Evolutionary conservation across 352 stramenopile genomes (phyloP).

Genomic region (Poterioochromonas sp.): DNA sequence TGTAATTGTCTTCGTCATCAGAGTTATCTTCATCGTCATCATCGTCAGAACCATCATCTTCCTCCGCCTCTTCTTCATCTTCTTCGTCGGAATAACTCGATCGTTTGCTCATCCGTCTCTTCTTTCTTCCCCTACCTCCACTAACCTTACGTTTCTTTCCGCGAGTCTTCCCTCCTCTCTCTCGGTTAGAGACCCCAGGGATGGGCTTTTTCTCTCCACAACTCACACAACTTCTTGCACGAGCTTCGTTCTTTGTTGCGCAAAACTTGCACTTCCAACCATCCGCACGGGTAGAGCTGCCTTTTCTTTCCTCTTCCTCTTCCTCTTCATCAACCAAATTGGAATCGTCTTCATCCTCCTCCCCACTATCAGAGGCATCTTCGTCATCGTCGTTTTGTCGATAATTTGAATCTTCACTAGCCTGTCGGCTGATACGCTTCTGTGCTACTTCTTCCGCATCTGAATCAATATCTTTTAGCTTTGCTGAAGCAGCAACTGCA

Average conservation of each 20-base stretch:
- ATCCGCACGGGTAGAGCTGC: too few relatives aligned
- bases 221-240: not conserved
- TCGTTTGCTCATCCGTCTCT: not conserved
- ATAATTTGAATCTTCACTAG: not conserved
- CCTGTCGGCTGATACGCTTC: not conserved
- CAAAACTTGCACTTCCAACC: not conserved
- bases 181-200: not conserved
- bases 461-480: not conserved
- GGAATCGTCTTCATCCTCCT: not conserved
- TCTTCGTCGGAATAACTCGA: not conserved
- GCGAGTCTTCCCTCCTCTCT: not conserved
- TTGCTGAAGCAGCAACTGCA: not conserved
- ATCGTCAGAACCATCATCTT: not conserved
- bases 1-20: not conserved
- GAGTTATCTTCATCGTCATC: not conserved
- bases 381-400: slow-evolving; percentile 9
- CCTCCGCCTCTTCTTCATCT: not conserved
- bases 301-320: not conserved
- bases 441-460: not conserved
- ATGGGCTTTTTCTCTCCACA: not conserved
- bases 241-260: not conserved
- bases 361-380: not conserved
- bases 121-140: not conserved
- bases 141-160: not conserved
- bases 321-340: not conserved